Conservation (phyloP, 2,329 filamentous ascomycete genomes). For the Hyphodiscus sp. region DNA sequence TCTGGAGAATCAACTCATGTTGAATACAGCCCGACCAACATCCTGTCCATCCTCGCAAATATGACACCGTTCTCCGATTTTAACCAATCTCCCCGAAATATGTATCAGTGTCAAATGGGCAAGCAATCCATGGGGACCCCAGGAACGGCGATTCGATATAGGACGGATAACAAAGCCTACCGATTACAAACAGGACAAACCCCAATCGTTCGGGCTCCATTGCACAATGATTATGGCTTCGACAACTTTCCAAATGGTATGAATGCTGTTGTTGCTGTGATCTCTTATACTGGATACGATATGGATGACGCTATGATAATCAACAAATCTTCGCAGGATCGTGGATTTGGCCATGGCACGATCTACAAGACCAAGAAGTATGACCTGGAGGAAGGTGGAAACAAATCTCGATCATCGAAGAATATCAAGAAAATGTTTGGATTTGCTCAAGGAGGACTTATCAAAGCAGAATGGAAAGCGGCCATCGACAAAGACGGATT, state of each 20-base stretch:
- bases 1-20: slow-evolving; percentile 91
- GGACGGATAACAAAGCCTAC: slow-evolving; percentile 97
- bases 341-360: slow-evolving; percentile 90
- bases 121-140: slow-evolving; percentile 99
- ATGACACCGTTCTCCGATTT: slow-evolving; percentile 99
- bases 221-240: slow-evolving; percentile 93
- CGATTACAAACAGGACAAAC: slow-evolving; percentile 93
- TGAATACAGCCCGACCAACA: slow-evolving; percentile 90
- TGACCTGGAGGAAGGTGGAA: slow-evolving; percentile 71
- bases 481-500: slow-evolving; percentile 84
- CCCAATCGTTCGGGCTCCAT: slow-evolving; percentile 81
- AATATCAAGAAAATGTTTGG: slow-evolving; percentile 80
- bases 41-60: slow-evolving; percentile 94
- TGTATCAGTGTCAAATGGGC: slow-evolving; percentile 99
- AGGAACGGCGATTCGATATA: slow-evolving; percentile 73
- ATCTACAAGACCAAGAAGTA: slow-evolving; percentile 98
- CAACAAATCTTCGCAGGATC: slow-evolving; percentile 94
- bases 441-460: slow-evolving; percentile 70
- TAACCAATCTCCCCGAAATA: slow-evolving; percentile 97
- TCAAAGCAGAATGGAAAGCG: slow-evolving; percentile 63
- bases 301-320: slow-evolving; percentile 99
- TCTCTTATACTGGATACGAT: slow-evolving; percentile 98
- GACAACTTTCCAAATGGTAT: slow-evolving; percentile 98
- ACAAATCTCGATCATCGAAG: slow-evolving; percentile 57
- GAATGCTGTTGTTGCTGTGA: slow-evolving; percentile 93